Evolutionary conservation across 371 early-diverging fungal genomes (phyloP), one percentile per base, ranked within the genome.

Genomic region (Mortierella sp.): DNA sequence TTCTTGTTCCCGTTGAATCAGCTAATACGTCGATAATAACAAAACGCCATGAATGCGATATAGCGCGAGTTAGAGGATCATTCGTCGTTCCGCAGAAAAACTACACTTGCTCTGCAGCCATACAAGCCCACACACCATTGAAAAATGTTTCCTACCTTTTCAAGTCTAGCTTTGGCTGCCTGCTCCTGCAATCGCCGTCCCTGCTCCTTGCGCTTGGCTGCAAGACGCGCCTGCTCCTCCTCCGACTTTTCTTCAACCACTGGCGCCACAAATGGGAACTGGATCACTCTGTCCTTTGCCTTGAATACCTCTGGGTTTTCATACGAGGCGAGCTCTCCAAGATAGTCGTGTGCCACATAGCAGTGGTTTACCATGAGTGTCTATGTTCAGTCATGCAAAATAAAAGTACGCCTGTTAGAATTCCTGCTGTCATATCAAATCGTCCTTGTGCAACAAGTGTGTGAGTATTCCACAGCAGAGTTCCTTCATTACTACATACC

Each of bases 341-440:
- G 85, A 76, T 95, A 97, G 80, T 97, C 94, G 37, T 89, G 82
- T 0, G 97, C 91, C n/a, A 95, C 90, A 79, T 92, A 91, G 9
- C 90, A 86, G 68, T 93, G 93, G 9, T 89, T 86, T 61, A 91
- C 88, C 13, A 95, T 87, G 11, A 96, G 73, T 16, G 93, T 87
- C 90, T 91, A 85, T 16, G 24, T 44, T 16, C 0, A 76, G 4
- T 29, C 4, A 16, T 16, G 16, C 16, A 7, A 1, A 29, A 16
- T 19, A 7, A n/a, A n/a, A n/a, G n/a, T n/a, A n/a, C n/a, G n/a
- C n/a, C n/a, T n/a, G 58, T 58, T 58, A 58, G 58, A 7, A 8
- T 14, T 19, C 11, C 16, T 19, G 31, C 6, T 14, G 2, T 16
- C 19, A 34, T 4, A 4, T n/a, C n/a, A 3, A 5, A 29, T 53